These are phyloP conservation scores for Tolypocladium amazonense DNA, from an alignment of 2,329 filamentous ascomycete species.

Conservation along the genomic window DNA sequence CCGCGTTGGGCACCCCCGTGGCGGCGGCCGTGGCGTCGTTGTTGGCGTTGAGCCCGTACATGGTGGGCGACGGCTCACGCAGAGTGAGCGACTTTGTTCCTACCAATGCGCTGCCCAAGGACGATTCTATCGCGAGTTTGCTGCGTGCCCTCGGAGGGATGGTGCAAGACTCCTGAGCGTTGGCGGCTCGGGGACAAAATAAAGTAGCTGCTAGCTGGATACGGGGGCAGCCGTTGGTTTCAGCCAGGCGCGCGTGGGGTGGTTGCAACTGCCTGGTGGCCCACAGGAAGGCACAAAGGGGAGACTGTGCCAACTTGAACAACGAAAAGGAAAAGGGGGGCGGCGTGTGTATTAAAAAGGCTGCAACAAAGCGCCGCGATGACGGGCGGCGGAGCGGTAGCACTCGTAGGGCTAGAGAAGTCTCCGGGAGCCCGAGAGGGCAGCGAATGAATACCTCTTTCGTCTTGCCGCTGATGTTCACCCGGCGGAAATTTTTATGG, in stretches of 20 bases:
- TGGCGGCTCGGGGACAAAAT: neutral
- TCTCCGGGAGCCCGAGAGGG: neutral
- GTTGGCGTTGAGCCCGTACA: conserved; percentile 24
- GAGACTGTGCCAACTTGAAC: neutral
- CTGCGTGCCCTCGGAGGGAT: neutral
- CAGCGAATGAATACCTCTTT: no score
- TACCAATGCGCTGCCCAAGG: neutral
- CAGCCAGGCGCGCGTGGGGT: neutral
- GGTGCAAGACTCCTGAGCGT: neutral
- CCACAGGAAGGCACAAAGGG: neutral
- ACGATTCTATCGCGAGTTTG: neutral
- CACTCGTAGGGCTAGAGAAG: neutral
- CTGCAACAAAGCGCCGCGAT: neutral
- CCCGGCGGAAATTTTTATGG: neutral
- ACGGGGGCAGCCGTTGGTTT: neutral
- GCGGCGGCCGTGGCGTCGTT: conserved; percentile 37
- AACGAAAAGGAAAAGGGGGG: neutral
- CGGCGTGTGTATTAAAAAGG: neutral
- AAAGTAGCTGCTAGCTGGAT: neutral
- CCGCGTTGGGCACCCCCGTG: conserved; percentile 23
- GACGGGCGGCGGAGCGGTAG: neutral
- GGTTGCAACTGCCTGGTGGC: neutral
- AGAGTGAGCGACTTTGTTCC: neutral
- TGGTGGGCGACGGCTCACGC: conserved; percentile 3
- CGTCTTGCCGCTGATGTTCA: neutral